Evolutionary conservation across 768 basidiomycete species (phyloP).

Genomic region (Suillus hirtellus): DNA sequence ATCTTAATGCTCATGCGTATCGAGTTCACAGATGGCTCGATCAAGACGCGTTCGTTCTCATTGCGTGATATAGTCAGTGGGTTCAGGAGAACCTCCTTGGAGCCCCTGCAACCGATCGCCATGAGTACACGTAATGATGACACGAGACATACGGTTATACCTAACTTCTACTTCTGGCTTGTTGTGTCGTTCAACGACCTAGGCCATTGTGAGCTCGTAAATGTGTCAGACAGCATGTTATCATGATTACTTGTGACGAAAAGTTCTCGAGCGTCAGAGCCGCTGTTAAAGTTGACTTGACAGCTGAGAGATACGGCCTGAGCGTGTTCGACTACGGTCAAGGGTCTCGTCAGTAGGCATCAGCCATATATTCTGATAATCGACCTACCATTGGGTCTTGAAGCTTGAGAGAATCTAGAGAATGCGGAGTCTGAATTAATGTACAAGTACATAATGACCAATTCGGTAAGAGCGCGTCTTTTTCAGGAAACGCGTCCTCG

Average conservation of each 20-base stretch:
- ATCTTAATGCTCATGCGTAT: constrained; percentile 97
- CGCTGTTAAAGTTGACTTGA: constrained; percentile 95
- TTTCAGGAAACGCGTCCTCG: constrained; percentile 11
- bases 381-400: constrained; percentile 50
- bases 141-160: constrained; percentile 41
- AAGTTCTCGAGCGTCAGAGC: constrained; percentile 98
- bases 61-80: constrained; percentile 94
- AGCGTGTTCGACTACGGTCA: constrained; percentile 83
- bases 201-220: constrained; percentile 21
- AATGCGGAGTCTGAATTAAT: constrained; percentile 48
- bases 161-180: constrained; percentile 92
- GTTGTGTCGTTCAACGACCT: constrained; percentile 97
- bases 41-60: constrained; percentile 94
- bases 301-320: constrained; percentile 93
- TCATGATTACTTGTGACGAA: constrained; percentile 77
- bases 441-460: constrained; percentile 2
- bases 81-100: constrained; percentile 92
- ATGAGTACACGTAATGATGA: constrained; percentile 13
- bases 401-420: constrained; percentile 4
- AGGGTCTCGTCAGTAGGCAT: constrained; percentile 16
- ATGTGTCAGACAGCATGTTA: constrained; percentile 12
- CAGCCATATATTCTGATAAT: constrained; percentile 2
- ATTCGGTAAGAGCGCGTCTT: constrained; percentile 8
- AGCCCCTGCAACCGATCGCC: constrained; percentile 52
- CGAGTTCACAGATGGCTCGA: constrained; percentile 97